Evolutionary conservation across 1,284 basidiomycete genomes (phyloP).

Genomic region (Pascua sp.): DNA sequence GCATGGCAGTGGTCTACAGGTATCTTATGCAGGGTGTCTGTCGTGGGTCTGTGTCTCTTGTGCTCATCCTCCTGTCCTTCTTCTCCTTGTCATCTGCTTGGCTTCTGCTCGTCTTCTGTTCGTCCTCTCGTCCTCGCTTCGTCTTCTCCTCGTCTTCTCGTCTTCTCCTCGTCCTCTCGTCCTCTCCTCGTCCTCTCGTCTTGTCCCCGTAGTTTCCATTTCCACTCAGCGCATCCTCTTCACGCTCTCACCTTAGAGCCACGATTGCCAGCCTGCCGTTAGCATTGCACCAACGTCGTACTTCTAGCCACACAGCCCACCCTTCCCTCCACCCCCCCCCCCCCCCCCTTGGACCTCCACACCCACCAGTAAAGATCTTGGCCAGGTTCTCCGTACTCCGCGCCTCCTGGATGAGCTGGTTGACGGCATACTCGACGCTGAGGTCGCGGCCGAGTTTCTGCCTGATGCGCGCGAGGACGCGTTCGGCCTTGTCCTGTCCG

Average conservation of each 20-base stretch:
- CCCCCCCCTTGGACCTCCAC: too few relatives aligned
- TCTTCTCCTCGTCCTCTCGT: too few relatives aligned
- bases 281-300: not conserved
- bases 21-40: too few relatives aligned
- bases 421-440: constrained; percentile 89
- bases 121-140: too few relatives aligned
- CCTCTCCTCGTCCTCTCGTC: not conserved
- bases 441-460: constrained; percentile 77
- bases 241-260: constrained; percentile 10
- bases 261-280: constrained; percentile 23
- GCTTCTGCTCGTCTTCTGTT: too few relatives aligned
- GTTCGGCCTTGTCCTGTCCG: constrained; percentile 82
- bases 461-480: constrained; percentile 72
- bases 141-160: too few relatives aligned
- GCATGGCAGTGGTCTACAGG: too few relatives aligned
- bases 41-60: too few relatives aligned
- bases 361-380: constrained; percentile 66
- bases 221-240: not conserved
- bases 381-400: constrained; percentile 73
- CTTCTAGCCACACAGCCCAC: too few relatives aligned
- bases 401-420: constrained; percentile 86
- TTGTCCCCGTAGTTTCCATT: not conserved
- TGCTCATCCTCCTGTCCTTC: too few relatives aligned
- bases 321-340: too few relatives aligned
- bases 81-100: too few relatives aligned